phyloP scores from a whole-genome alignment of 306 rosid genomes.

The Trifolium repens region DNA sequence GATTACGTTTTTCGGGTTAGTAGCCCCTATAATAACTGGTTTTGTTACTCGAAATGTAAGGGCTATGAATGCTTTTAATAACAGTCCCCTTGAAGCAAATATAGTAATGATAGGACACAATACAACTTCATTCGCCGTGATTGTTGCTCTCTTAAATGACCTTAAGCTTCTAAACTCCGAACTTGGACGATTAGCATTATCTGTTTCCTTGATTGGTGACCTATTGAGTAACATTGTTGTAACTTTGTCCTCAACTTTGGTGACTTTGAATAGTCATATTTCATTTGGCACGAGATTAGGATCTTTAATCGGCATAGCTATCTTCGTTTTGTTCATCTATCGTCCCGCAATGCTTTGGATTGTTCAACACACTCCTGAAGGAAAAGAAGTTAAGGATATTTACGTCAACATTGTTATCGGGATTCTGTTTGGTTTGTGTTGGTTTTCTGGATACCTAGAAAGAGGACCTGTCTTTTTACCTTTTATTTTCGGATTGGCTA shows the following conservation, averaged over 20 bases:
- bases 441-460: neutral
- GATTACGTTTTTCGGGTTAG: conserved; percentile 28
- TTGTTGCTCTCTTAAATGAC: conserved; percentile 10
- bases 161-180: conserved; percentile 28
- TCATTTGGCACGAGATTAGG: fast-evolving
- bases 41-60: too few species aligned
- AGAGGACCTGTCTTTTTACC: conserved; percentile 38
- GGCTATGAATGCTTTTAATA: neutral
- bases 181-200: conserved; percentile 28
- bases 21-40: conserved; percentile 1
- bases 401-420: conserved; percentile 36
- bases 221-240: neutral
- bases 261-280: fast-evolving
- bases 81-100: neutral
- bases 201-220: conserved; percentile 51
- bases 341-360: conserved; percentile 55
- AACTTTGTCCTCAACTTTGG: neutral
- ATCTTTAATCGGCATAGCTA: neutral
- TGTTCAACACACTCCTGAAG: conserved; percentile 51
- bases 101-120: conserved; percentile 32
- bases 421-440: conserved; percentile 36
- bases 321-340: conserved; percentile 11
- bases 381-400: conserved; percentile 48
- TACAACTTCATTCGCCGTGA: conserved; percentile 38
- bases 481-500: conserved; percentile 63